Base-by-base conservation (phyloP, 805 yeast species). In the Nakazawaea populi region DNA sequence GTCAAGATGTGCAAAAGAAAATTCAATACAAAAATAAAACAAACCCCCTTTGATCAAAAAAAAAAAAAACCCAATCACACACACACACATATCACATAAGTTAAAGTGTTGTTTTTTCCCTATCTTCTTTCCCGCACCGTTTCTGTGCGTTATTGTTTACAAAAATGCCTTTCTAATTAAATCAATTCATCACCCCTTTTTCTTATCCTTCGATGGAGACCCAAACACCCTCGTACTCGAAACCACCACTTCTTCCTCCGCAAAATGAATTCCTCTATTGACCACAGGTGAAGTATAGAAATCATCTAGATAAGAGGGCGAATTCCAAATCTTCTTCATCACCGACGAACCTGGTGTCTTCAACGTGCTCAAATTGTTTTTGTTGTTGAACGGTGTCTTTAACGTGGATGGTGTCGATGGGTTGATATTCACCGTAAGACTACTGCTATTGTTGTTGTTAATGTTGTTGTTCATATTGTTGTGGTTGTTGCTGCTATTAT, bases 301-400 rank as follows among this genome's bases (percentile, higher is more conserved):
- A 57, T 83, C 89, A 53, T 83, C 88, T 51, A 82, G 68, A 58
- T 80, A 81, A 2, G 83, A 74, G 11, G 88, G 88, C 24, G 87
- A 80, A 58, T 79, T 76, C 85, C 87, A 82, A 43, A 80, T 67
- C 58, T 75, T 80, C 55, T 73, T 75, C 61, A 75, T 65, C 18
- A 74, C 68, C 7, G 80, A 71, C 1, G 63, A 56, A 4, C 55
- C 51, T 10, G 54, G 42, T 8, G 53, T 51, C n/a, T 57, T 49
- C 6, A 57, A 46, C 3, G 65, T 60, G 6, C 63, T 58, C 8
- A 56, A 51, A 14, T 56, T 42, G 28, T 18, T 12, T 4, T 30
- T 43, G 4, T 58, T 42, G 37, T 54, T 58, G 28, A 57, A 56
- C 11, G 68, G 67, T 11, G 68, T 64, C 52, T 55, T 60, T 68